Base-by-base conservation (phyloP, 805 yeast genomes). In the Suhomyces canberraensis region DNA sequence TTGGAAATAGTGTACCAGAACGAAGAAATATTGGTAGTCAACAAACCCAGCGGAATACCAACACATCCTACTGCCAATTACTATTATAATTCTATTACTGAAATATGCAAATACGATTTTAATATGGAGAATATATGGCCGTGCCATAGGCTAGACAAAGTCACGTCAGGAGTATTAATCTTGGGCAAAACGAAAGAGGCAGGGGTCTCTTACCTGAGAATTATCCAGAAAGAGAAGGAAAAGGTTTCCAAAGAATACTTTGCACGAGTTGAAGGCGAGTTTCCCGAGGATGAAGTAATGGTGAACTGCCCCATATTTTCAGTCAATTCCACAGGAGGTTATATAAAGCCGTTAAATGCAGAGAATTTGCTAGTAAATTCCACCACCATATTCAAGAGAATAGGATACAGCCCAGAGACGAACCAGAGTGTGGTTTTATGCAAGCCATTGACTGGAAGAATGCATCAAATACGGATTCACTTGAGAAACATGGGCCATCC, bases 391-490 rank as follows among this genome's bases (percentile, higher is more conserved):
- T 68, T 71, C 40, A 39, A 50, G 29, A 36, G 54, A 7, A 8
- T 73, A 1, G 41, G 34, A 14, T 72, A 69, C 45, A 52, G 50
- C 40, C 14, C 39, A 1, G 36, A 42, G 1, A 16, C 44, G 9
- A 38, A 65, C 39, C 57, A 74, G 38, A 72, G 77, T 44, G 51
- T 76, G 1, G 76, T 77, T 1, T 37, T 49, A 37, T 77, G 81
- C 44, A 51, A 50, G 28, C 81, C 81, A 0, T 40, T 69, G 5
- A 72, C 79, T 1, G 82, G 82, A 0, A 60, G 72, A 42, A 74
- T 74, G 52, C 82, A 77, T 52, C 82, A 77, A 50, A 75, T 77
- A 17, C 56, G 82, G 9, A 73, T 77, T 4, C 82, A 77, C 50
- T 52, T 77, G 9, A 51, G 78, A 16, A 69, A 74, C 43, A 33